Percentiles rank a stretch among this genome's conserved stretches.
Evolutionary conservation across 169 alveolate genomes (phyloP).

Genomic region (Plasmodium vinckei): DNA sequence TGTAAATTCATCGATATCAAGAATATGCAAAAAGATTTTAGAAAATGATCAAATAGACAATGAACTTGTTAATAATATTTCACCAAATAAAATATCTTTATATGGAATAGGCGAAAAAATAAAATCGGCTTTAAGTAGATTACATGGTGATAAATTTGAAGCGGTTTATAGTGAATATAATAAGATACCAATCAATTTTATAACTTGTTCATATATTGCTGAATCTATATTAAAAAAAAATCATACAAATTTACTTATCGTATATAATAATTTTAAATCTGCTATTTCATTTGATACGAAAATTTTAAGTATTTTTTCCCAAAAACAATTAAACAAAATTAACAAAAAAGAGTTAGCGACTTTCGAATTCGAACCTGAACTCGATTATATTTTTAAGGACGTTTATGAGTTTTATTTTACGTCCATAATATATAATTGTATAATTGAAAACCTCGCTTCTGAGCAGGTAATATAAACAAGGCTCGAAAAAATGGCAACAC

Average conservation of each 20-base stretch:
- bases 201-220: slow-evolving; percentile 62
- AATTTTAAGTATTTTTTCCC: slow-evolving; percentile 81
- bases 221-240: slow-evolving; percentile 80
- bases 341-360: slow-evolving; percentile 81
- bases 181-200: slow-evolving; percentile 54
- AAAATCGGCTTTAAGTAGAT: slow-evolving; percentile 81
- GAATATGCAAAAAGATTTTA: slow-evolving; percentile 71
- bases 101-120: slow-evolving; percentile 83
- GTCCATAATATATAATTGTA: slow-evolving; percentile 82
- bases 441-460: slow-evolving; percentile 84
- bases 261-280: slow-evolving; percentile 89
- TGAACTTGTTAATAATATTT: slow-evolving; percentile 26
- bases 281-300: slow-evolving; percentile 89
- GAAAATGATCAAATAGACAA: slow-evolving; percentile 32
- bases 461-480: slow-evolving; percentile 76
- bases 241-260: slow-evolving; percentile 82
- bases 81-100: slow-evolving; percentile 73
- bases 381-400: slow-evolving; percentile 80
- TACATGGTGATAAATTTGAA: slow-evolving; percentile 79
- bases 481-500: background rate
- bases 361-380: slow-evolving; percentile 86
- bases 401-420: slow-evolving; percentile 84
- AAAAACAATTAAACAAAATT: slow-evolving; percentile 80
- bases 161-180: slow-evolving; percentile 66
- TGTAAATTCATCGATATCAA: slow-evolving; percentile 86